Evolutionary conservation across 768 basidiomycete genomes (phyloP), one percentile per base, ranked within the genome.

Genomic region (Boletellus sp.): DNA sequence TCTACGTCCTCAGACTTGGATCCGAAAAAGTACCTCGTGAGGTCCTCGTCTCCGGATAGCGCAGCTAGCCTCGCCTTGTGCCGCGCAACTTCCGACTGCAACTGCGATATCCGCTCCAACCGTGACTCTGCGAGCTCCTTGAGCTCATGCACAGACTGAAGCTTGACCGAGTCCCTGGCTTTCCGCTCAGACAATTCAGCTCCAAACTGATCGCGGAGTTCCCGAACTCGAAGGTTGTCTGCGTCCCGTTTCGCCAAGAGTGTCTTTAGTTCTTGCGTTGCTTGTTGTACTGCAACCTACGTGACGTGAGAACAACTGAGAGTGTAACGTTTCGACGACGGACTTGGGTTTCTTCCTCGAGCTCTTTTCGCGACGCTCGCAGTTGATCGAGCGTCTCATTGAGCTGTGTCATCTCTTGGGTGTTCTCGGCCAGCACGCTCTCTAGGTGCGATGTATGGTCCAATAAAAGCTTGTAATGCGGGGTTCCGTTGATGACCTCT

Each of bases 51-150:
- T 6, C 85, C 83, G 2, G 78, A 74, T 23, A 82, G 70, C 0
- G 90, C 90, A 17, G 89, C 92, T n/a, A 94, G 71, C 26, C 80
- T 78, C 15, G 85, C 77, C 65, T 87, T 90, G 54, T 87, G 74
- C 20, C 93, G 77, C 36, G 72, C 75, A 11, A 87, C 71, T 65
- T 97, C 92, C 2, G 85, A 85, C 53, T 81, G 72, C 22, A 95
- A 64, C 24, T 81, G 78, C 12, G 65, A 63, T 38, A 97, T 83
- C 34, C 93, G 85, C 52, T 87, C 88, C 82, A 74, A 72, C 56
- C 85, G 81, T 8, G 82, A 78, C 45, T 85, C 81, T 6, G 80
- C 78, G 24, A 94, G 68, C 3, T 70, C 70, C 62, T 84, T 83
- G 44, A 83, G 75, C 63, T 94, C 85, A 45, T 84, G 77, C 9